Percentiles rank a stretch among this genome's conserved stretches.
Evolutionary conservation across 2,329 filamentous ascomycete genomes (phyloP).

Genomic region (Fusarium stilboides): DNA sequence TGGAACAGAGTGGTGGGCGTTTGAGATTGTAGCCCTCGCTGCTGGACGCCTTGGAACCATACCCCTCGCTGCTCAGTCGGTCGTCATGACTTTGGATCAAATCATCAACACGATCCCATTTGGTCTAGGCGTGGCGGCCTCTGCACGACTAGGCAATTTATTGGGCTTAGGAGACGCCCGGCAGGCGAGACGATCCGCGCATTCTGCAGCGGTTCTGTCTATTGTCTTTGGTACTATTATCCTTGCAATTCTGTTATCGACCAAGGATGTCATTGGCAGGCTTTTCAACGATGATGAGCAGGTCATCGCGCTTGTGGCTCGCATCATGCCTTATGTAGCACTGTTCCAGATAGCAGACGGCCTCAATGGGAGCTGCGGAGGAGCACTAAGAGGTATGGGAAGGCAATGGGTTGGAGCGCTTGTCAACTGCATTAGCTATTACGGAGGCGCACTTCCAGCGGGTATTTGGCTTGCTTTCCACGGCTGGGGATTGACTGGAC

Average conservation of each 20-base stretch:
- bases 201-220: conserved; percentile 81
- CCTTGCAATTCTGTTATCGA: conserved; percentile 77
- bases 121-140: conserved; percentile 86
- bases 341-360: conserved; percentile 93
- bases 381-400: conserved; percentile 86
- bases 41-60: conserved; percentile 86
- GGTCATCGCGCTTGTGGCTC: conserved; percentile 80
- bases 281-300: conserved; percentile 85
- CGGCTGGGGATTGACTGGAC: conserved; percentile 83
- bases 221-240: conserved; percentile 78
- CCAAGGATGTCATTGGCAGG: conserved; percentile 79
- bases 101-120: conserved; percentile 90
- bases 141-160: conserved; percentile 83
- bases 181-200: conserved; percentile 80
- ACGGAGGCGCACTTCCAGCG: conserved; percentile 83
- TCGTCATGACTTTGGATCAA: conserved; percentile 92
- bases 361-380: conserved; percentile 87
- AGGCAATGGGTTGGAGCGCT: conserved; percentile 86
- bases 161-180: conserved; percentile 77
- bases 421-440: conserved; percentile 88
- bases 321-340: conserved; percentile 88
- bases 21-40: conserved; percentile 89
- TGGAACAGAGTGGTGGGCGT: conserved; percentile 95
- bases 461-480: conserved; percentile 89
- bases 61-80: conserved; percentile 84